Base-by-base conservation (phyloP, 305 asterid species). In the Solanum aculeatissimum region DNA sequence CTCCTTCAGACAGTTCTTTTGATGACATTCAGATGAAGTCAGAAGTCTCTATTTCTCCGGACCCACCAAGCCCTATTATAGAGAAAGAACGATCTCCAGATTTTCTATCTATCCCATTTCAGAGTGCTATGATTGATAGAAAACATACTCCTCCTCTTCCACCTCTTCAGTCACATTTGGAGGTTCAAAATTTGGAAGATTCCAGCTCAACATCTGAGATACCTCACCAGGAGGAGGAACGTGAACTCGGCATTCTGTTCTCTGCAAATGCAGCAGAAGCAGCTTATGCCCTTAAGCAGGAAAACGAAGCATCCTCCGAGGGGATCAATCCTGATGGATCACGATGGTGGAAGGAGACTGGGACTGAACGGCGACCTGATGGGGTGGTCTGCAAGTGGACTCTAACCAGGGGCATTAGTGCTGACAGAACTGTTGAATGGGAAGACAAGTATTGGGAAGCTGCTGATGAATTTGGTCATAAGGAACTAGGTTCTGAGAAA, bases 371-470 rank as follows among this genome's bases (percentile, higher is more conserved):
- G 82, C 90, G 99, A 84, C 89, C 94, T 7, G 98, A 96, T 45
- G 98, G 99, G 88, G 99, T 96, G 12, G 68, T 92, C 55, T 95
- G 98, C 85, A 94, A 89, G 87, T 96, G 99, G 99, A 96, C 98
- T 0, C 81, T 96, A 87, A 92, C 83, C 2, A 91, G 99, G 83
- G 97, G 97, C 13, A 93, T 94, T 15, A 93, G 97, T 88, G 91
- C 93, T 57, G 97, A 96, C 85, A 88, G 87, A 87, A 81, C 90
- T 85, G 86, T 92, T 35, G 99, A 96, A 89, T 96, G 97, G 98
- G 99, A 96, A 89, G 94, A 92, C 79, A 96, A 96, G 82, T 96
- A 93, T 85, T 96, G 99, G 99, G 99, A 96, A 92, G 98, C 99
- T 84, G 94, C 99, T 45, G 94, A 94, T 32, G 98, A 93, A 85